These are phyloP conservation scores for Akanthomyces uredinophilus DNA, from an alignment of 2,329 filamentous ascomycete genomes.

Conservation along the genomic window DNA sequence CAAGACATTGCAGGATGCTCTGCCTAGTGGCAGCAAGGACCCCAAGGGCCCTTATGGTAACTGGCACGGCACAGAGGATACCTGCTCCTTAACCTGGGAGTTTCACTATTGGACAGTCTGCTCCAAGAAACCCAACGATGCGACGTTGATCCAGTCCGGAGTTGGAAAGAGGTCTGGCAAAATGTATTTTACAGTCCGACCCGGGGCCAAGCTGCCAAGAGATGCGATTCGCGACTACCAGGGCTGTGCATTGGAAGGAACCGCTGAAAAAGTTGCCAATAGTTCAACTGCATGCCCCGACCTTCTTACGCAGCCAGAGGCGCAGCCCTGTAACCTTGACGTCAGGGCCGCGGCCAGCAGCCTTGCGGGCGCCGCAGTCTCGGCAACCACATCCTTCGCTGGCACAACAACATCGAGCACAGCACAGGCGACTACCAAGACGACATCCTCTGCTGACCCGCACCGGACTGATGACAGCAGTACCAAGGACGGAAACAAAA, in stretches of 20 bases:
- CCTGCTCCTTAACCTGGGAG: neutral
- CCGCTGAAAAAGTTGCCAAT: neutral
- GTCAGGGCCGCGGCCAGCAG: conserved; percentile 11
- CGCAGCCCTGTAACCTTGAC: conserved; percentile 10
- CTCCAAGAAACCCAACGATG: neutral
- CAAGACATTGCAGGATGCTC: neutral
- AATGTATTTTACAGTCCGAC: conserved; percentile 3
- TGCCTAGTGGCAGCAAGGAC: neutral
- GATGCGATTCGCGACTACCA: conserved; percentile 13
- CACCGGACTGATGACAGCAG: neutral
- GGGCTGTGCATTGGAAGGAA: conserved; percentile 4
- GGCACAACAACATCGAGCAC: neutral
- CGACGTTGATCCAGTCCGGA: conserved; percentile 4
- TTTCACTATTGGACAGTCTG: conserved; percentile 7
- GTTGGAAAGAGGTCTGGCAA: conserved; percentile 6
- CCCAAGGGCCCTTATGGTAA: conserved; percentile 4
- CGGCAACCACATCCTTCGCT: neutral
- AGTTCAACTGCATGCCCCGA: conserved; percentile 8
- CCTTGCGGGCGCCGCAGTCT: conserved; percentile 1
- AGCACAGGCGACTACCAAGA: neutral
- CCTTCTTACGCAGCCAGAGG: conserved; percentile 1
- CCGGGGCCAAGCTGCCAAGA: conserved; percentile 3
- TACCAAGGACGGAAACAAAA: neutral
- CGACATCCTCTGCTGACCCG: neutral
- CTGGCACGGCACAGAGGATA: neutral